Percentiles rank a stretch among this genome's conserved stretches.
These are phyloP conservation scores for Trametes coccinea DNA, from an alignment of 768 basidiomycete species.

Conservation along the genomic window DNA sequence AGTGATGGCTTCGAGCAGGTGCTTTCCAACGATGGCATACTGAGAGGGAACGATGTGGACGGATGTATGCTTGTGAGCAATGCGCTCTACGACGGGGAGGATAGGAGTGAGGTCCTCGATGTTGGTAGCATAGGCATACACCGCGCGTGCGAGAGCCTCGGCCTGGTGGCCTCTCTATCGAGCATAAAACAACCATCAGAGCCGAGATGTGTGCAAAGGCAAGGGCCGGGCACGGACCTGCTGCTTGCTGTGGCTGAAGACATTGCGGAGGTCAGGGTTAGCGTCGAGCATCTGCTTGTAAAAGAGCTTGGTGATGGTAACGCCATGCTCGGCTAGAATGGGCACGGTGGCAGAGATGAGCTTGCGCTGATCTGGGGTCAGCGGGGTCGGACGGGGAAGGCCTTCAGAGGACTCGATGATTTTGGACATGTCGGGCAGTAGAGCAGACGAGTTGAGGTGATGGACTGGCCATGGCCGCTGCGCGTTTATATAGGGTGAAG, in stretches of 20 bases:
- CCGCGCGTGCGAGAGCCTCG: conserved; percentile 23
- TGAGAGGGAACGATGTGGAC: conserved; percentile 28
- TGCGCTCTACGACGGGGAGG: conserved; percentile 28
- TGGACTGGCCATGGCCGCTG: background rate
- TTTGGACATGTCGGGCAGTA: conserved; percentile 1
- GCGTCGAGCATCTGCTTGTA: conserved; percentile 27
- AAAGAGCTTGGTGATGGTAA: conserved; percentile 23
- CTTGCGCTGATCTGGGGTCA: conserved; percentile 27
- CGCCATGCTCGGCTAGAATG: conserved; percentile 26
- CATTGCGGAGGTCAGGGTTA: conserved; percentile 23
- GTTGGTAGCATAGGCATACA: conserved; percentile 23
- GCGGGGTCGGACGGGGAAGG: conserved; percentile 22
- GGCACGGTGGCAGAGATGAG: conserved; percentile 25
- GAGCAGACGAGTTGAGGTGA: background rate
- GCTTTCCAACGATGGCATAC: conserved; percentile 27
- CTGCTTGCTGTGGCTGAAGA: conserved; percentile 29
- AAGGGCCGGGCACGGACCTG: conserved; percentile 6
- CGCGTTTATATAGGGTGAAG: background rate
- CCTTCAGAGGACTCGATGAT: conserved; percentile 16
- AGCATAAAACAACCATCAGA: background rate
- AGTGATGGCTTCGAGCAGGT: conserved; percentile 25
- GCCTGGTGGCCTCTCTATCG: conserved; percentile 25
- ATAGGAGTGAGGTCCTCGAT: conserved; percentile 29
- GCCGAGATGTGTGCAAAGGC: background rate
- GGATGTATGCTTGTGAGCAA: conserved; percentile 29